A percentile compares a stretch with the other conserved stretches of the same genome.
phyloP scores from a whole-genome alignment of 202 grass and related monocot genomes.

The Thinopyrum obtusiflorum region DNA sequence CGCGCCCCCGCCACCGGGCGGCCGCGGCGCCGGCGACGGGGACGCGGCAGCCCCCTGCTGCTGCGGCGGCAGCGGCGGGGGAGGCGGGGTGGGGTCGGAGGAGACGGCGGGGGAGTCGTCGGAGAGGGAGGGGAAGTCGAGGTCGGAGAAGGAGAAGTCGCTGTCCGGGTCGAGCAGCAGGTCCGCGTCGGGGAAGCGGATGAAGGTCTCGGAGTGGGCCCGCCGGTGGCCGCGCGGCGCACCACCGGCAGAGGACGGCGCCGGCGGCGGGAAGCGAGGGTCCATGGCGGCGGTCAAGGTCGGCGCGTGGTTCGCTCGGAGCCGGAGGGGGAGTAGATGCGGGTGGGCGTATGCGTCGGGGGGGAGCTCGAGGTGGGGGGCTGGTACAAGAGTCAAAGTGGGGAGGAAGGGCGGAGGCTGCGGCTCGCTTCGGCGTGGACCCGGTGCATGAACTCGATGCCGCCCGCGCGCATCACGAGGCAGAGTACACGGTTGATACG shows the following conservation, averaged over 20 bases:
- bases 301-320: not conserved
- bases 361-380: not conserved
- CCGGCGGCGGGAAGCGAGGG: constrained; percentile 38
- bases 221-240: constrained; percentile 51
- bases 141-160: constrained; percentile 79
- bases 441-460: not conserved
- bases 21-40: not conserved
- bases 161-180: constrained; percentile 71
- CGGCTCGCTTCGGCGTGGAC: not conserved
- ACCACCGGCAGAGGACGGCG: not conserved
- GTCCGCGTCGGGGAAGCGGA: constrained; percentile 72
- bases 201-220: constrained; percentile 76
- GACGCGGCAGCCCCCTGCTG: not conserved
- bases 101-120: constrained; percentile 54
- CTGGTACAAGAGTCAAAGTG: not conserved
- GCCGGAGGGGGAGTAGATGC: not conserved
- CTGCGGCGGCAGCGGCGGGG: not conserved
- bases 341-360: not conserved
- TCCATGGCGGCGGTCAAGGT: constrained; percentile 20
- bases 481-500: accelerated
- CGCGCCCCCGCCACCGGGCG: constrained; percentile 9
- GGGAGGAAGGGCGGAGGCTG: too few relatives aligned
- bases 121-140: constrained; percentile 90
- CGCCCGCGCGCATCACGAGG: accelerated
- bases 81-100: constrained; percentile 21